Base-by-base conservation (phyloP, 345 rosid species). In the Sonneratia alba region DNA sequence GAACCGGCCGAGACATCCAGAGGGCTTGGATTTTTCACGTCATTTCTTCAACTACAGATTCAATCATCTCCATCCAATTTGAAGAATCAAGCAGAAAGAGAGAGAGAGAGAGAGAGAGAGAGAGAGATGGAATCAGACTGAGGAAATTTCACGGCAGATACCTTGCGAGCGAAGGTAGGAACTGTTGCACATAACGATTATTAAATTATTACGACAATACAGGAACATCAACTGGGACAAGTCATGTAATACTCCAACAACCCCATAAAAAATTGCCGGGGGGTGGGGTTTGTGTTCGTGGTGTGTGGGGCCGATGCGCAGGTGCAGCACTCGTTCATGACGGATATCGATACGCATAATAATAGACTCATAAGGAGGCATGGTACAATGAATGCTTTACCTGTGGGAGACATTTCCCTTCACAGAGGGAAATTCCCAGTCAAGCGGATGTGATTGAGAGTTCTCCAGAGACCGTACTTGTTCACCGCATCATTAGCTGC, bases 401-500 rank as follows among this genome's bases (percentile, higher is more conserved):
- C 7, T 11, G n/a, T 37, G 12, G 67, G 45, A 42, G 18, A 36
- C 16, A n/a, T 4, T 22, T 19, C 37, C 36, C 38, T 47, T 90
- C 76, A 94, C 80, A 85, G 70, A 1, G 96, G 97, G 79, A 94
- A 94, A 40, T 71, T 77, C 40, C 97, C 91, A 0, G 95, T 87
- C 15, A 70, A 74, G 68, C 74, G 82, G 62, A 94, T 86, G 76
- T 91, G 98, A 13, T 91, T 85, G 10, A 94, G 85, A 2, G 98
- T 94, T 14, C 77, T 74, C 24, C 85, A 84, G 34, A 95, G 74
- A 61, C 98, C 97, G 36, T 88, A 90, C 80, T 83, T 90, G 62
- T 81, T 87, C 51, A 90, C 97, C 3, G 99, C 97, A 69, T 82
- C 85, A 77, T 87, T 85, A 7, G 97, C 99, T 73, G 88, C 77